Percentiles rank a stretch among this genome's conserved stretches.
These are phyloP conservation scores for Neophaeococcomyces aloes DNA, from an alignment of 2,329 filamentous ascomycete genomes.

Conservation along the genomic window DNA sequence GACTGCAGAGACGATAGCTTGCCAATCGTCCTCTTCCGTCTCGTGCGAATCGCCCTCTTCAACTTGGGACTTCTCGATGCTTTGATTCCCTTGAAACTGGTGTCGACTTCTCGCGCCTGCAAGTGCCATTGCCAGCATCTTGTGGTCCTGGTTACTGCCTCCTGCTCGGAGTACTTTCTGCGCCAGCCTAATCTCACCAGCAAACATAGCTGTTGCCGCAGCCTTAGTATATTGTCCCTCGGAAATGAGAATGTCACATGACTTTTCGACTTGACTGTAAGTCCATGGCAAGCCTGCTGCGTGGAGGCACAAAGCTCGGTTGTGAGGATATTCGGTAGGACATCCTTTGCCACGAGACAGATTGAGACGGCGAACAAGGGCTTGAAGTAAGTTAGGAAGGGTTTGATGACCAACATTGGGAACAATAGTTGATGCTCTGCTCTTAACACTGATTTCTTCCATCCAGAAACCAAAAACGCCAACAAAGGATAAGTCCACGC, in stretches of 20 bases:
- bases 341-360: constrained; percentile 43
- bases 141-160: constrained; percentile 44
- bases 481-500: constrained; percentile 50
- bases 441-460: constrained; percentile 38
- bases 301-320: constrained; percentile 50
- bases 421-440: constrained; percentile 11
- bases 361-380: constrained; percentile 41
- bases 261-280: constrained; percentile 37
- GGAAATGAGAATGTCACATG: constrained; percentile 42
- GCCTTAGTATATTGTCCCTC: constrained; percentile 51
- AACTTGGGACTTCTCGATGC: constrained; percentile 1
- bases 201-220: constrained; percentile 51
- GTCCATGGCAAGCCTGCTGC: constrained; percentile 50
- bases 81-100: background rate
- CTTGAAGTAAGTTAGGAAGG: constrained; percentile 34
- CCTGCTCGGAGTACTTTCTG: constrained; percentile 46
- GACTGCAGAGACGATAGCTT: constrained; percentile 52
- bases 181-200: constrained; percentile 49
- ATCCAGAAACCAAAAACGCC: constrained; percentile 51
- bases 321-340: constrained; percentile 43
- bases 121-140: constrained; percentile 45
- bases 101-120: constrained; percentile 31
- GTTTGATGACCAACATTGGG: constrained; percentile 35
- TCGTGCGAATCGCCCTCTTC: constrained; percentile 20
- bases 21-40: constrained; percentile 46